Evolutionary conservation across 176 grass and related monocot species (phyloP).

Genomic region (Oryza nivara): DNA sequence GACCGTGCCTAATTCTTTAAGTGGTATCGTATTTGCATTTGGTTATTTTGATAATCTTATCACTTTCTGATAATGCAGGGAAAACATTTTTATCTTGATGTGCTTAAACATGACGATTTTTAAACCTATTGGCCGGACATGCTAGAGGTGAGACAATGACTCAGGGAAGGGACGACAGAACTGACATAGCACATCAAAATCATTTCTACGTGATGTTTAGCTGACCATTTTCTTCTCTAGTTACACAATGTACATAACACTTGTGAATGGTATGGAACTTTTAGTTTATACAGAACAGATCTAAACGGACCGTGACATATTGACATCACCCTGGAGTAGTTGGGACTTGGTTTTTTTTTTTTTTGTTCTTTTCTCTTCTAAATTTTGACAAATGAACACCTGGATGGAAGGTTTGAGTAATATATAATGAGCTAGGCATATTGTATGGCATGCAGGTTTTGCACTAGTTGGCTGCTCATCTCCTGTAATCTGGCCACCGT

Average conservation of each 20-base stretch:
- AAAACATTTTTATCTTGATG: constrained; percentile 15
- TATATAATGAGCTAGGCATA: not conserved
- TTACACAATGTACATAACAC: constrained; percentile 14
- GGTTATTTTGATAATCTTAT: constrained; percentile 20
- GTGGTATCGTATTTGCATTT: constrained; percentile 19
- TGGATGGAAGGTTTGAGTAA: not conserved
- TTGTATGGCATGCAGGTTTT: constrained; percentile 23
- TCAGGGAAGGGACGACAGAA: not conserved
- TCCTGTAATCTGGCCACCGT: constrained; percentile 25
- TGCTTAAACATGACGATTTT: constrained; percentile 17
- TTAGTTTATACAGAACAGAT: constrained; percentile 4
- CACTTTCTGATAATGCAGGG: constrained; percentile 31
- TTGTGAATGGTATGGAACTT: not conserved
- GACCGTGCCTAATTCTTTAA: constrained; percentile 31
- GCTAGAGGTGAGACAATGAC: constrained; percentile 26
- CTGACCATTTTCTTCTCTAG: constrained; percentile 7
- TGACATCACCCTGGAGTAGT: constrained; percentile 43
- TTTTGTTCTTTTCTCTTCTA: constrained; percentile 14
- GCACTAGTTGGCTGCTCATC: not conserved
- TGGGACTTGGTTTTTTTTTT: constrained; percentile 1
- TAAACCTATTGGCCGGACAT: constrained; percentile 18
- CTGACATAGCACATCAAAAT: constrained; percentile 1
- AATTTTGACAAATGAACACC: constrained; percentile 28
- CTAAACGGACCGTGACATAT: not conserved
- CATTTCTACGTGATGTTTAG: constrained; percentile 26